These are phyloP conservation scores for Colletotrichum sp. DNA, from an alignment of 2,329 filamentous ascomycete genomes.

Conservation along the genomic window DNA sequence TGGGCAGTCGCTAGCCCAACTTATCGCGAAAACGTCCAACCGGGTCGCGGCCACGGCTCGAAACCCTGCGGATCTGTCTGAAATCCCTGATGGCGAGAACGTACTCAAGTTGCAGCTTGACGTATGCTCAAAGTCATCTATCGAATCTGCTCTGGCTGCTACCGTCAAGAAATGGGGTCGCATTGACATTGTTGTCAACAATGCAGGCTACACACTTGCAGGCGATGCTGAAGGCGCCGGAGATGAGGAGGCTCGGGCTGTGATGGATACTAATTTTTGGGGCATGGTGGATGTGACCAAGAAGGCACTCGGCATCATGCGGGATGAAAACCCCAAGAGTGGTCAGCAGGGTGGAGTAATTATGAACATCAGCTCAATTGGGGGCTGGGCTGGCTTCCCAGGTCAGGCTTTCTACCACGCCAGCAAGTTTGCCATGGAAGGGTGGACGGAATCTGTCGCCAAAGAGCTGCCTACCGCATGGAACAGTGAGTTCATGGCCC, in stretches of 20 bases:
- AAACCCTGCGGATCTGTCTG: background rate
- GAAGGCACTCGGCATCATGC: constrained; percentile 40
- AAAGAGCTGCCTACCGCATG: constrained; percentile 48
- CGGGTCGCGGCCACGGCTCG: accelerated
- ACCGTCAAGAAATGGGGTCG: background rate
- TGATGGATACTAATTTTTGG: background rate
- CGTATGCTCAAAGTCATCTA: background rate
- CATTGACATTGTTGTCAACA: background rate
- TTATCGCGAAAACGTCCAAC: background rate
- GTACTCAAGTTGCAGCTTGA: background rate
- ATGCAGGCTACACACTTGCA: background rate
- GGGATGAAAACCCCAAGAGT: constrained; percentile 33
- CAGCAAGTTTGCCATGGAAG: constrained; percentile 50
- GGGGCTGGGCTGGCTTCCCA: constrained; percentile 41
- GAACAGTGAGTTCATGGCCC: constrained; percentile 36
- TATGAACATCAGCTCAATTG: constrained; percentile 61
- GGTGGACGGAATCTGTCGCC: constrained; percentile 49
- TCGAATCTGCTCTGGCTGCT: background rate
- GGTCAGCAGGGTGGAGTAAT: constrained; percentile 53
- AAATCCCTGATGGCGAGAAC: background rate
- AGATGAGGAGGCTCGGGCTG: background rate
- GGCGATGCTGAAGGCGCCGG: background rate
- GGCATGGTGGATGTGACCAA: background rate
- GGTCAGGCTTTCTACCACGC: constrained; percentile 43
- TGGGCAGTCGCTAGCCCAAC: background rate